Conservation (phyloP, 2,329 filamentous ascomycete species). For the Microsporum canis region DNA sequence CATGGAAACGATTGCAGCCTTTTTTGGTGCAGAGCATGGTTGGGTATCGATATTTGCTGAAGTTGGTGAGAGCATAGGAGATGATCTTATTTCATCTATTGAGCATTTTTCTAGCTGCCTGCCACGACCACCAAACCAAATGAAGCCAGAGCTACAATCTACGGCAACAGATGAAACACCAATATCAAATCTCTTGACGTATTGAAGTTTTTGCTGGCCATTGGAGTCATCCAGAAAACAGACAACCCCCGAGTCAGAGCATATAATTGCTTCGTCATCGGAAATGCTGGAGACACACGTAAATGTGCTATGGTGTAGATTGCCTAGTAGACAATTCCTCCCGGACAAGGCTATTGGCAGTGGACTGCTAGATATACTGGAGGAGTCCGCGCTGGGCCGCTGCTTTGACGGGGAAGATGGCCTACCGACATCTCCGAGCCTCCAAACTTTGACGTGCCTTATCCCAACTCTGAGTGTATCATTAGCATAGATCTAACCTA, state of each 20-base stretch:
- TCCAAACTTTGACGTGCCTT: conserved; percentile 89
- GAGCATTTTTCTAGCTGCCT: conserved; percentile 43
- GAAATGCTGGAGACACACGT: conserved; percentile 63
- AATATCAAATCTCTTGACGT: conserved; percentile 57
- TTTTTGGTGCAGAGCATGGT: conserved; percentile 21
- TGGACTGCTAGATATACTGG: conserved; percentile 28
- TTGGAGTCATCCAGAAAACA: conserved; percentile 72
- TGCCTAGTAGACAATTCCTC: conserved; percentile 75
- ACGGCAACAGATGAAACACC: conserved; percentile 55
- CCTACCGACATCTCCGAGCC: conserved; percentile 53
- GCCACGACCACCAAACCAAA: conserved; percentile 59
- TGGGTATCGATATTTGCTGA: conserved; percentile 16
- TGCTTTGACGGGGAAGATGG: conserved; percentile 53
- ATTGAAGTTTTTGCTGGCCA: conserved; percentile 58
- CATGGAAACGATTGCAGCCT: conserved; percentile 49
- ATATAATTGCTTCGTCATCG: conserved; percentile 64
- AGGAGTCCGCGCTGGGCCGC: conserved; percentile 37
- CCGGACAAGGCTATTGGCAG: conserved; percentile 63
- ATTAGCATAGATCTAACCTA: neutral
- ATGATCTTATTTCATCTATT: conserved; percentile 29
- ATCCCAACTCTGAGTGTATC: conserved; percentile 50
- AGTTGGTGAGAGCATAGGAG: conserved; percentile 17
- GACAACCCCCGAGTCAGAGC: conserved; percentile 79
- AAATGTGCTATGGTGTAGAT: conserved; percentile 73
- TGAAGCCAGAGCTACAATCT: conserved; percentile 42